phyloP scores from a whole-genome alignment of 2,329 filamentous ascomycete species.

The Epichloe gansuensis region DNA sequence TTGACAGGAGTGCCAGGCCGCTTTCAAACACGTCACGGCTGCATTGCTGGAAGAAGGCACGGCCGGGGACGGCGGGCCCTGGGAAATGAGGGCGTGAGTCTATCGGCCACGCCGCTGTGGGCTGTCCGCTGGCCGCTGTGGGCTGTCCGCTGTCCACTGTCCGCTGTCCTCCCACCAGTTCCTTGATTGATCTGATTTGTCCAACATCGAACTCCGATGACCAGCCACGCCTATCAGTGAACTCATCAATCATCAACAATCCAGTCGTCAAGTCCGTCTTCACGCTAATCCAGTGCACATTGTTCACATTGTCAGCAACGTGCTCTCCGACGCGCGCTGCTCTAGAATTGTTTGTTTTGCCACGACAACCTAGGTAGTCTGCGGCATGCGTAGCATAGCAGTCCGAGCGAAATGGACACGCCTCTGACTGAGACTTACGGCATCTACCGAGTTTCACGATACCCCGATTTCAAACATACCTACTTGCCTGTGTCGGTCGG shows the following conservation, averaged over 20 bases:
- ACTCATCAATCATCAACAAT: neutral
- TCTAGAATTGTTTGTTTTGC: neutral
- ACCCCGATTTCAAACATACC: too few relatives aligned
- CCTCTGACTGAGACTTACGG: too few relatives aligned
- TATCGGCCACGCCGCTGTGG: neutral
- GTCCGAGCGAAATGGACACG: neutral
- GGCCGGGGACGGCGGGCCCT: neutral
- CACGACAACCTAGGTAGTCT: neutral
- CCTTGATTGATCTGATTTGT: constrained; percentile 15
- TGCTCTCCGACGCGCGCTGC: neutral
- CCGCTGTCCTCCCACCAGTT: too few relatives aligned
- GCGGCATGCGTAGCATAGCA: neutral
- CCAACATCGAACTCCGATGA: neutral
- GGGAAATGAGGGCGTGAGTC: constrained; percentile 5
- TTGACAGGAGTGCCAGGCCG: too few relatives aligned
- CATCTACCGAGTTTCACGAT: too few relatives aligned
- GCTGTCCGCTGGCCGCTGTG: too few relatives aligned
- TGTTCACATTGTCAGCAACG: neutral
- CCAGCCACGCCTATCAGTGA: neutral
- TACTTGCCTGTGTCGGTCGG: neutral
- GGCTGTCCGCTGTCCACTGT: too few relatives aligned
- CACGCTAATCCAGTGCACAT: neutral
- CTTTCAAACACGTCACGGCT: too few relatives aligned
- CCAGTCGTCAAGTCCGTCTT: neutral
- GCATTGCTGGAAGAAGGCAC: neutral